Percentiles rank a stretch among this genome's conserved stretches.
phyloP scores from a whole-genome alignment of 768 basidiomycete genomes.

The Gautieria morchelliformis region DNA sequence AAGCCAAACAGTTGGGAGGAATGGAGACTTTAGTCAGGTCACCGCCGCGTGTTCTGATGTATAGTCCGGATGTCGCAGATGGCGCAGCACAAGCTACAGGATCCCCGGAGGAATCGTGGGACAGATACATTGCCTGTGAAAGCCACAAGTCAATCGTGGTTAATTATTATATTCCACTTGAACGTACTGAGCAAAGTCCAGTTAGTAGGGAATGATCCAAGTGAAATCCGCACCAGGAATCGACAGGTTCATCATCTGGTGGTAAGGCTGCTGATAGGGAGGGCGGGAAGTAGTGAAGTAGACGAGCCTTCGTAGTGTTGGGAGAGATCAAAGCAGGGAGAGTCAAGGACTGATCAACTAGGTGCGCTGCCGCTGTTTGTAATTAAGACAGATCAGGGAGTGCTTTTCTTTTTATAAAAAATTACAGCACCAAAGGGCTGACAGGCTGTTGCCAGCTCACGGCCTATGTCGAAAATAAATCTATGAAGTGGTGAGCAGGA shows the following conservation, averaged over 20 bases:
- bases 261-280: constrained; percentile 28
- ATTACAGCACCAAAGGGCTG: constrained; percentile 69
- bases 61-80: constrained; percentile 73
- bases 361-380: constrained; percentile 47
- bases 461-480: constrained; percentile 76
- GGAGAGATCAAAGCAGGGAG: constrained; percentile 69
- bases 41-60: constrained; percentile 80
- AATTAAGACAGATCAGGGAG: not conserved
- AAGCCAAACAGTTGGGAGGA: constrained; percentile 77
- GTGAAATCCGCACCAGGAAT: constrained; percentile 94
- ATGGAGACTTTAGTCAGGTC: constrained; percentile 77
- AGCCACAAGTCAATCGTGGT: not conserved
- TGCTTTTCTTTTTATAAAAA: not conserved
- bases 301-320: constrained; percentile 81
- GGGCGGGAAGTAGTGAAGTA: constrained; percentile 94
- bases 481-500: constrained; percentile 23
- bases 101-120: constrained; percentile 30
- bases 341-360: constrained; percentile 58
- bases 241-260: constrained; percentile 54
- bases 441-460: constrained; percentile 75
- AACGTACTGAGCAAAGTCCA: constrained; percentile 73
- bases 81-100: constrained; percentile 53
- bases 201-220: constrained; percentile 87
- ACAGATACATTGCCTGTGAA: constrained; percentile 74
- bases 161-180: not conserved